A percentile compares a stretch with the other conserved stretches of the same genome.
These are phyloP conservation scores for Plenodomus tracheiphilus DNA, from an alignment of 2,329 filamentous ascomycete genomes.

Conservation along the genomic window DNA sequence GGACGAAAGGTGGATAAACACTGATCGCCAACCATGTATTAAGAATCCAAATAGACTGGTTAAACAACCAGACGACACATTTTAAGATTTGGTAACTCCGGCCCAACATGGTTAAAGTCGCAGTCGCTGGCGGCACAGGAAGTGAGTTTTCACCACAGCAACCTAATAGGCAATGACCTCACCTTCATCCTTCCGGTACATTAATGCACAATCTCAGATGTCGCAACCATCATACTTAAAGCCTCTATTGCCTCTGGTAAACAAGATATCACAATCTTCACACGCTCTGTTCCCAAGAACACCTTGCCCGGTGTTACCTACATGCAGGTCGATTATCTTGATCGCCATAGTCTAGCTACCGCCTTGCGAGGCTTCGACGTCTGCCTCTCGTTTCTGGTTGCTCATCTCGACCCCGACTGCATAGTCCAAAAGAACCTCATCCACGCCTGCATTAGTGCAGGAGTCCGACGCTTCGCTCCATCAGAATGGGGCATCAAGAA, in stretches of 20 bases:
- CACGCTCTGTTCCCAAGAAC: constrained; percentile 41
- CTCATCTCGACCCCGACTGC: constrained; percentile 28
- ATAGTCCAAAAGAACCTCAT: constrained; percentile 36
- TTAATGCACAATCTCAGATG: constrained; percentile 44
- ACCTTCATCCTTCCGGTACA: background rate
- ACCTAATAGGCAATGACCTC: too few species aligned
- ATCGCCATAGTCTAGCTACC: constrained; percentile 43
- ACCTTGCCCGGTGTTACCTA: constrained; percentile 42
- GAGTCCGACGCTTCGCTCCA: constrained; percentile 36
- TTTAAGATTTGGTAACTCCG: background rate
- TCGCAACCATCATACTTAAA: constrained; percentile 59
- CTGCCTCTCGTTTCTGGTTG: constrained; percentile 48
- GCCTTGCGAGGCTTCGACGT: constrained; percentile 55
- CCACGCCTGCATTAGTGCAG: constrained; percentile 34
- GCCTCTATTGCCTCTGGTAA: constrained; percentile 52
- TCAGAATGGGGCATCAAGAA: constrained; percentile 37
- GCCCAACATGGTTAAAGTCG: constrained; percentile 37
- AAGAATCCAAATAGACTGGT: too few species aligned
- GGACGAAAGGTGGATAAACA: background rate
- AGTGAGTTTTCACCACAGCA: constrained; percentile 23
- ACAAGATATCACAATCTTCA: constrained; percentile 59
- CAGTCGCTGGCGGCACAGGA: constrained; percentile 43
- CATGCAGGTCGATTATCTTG: constrained; percentile 51
- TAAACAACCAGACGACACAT: too few species aligned
- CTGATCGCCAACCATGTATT: background rate